Evolutionary conservation across 305 asterid genomes (phyloP).

Genomic region (Coffea humblotiana): DNA sequence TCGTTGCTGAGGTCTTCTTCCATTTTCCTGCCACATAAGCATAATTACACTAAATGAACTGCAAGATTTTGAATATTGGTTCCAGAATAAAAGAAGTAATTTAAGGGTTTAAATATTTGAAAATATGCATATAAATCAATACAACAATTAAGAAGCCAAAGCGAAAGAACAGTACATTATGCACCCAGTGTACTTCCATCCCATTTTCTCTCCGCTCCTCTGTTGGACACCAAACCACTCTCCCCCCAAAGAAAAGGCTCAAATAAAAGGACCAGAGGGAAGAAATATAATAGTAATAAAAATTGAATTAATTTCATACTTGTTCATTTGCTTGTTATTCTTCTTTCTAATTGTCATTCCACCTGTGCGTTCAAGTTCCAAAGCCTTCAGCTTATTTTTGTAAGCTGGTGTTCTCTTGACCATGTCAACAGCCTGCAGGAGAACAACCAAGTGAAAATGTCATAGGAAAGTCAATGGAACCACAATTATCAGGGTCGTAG

Average conservation of each 20-base stretch:
- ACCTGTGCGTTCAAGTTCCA: constrained; percentile 93
- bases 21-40: constrained; percentile 50
- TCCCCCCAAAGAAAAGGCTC: background rate
- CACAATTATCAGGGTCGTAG: background rate
- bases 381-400: constrained; percentile 85
- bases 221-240: background rate
- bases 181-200: background rate
- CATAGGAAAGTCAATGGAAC: background rate
- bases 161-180: background rate
- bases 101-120: background rate
- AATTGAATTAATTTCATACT: constrained; percentile 44
- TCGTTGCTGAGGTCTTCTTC: constrained; percentile 87
- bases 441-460: constrained; percentile 16
- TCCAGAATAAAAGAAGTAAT: background rate
- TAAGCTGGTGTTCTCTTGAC: constrained; percentile 94
- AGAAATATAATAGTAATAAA: constrained; percentile 4
- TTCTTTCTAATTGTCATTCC: constrained; percentile 77
- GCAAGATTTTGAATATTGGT: background rate
- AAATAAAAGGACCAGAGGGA: background rate
- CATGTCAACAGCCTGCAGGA: constrained; percentile 81
- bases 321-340: constrained; percentile 69
- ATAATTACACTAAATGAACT: background rate
- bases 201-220: background rate
- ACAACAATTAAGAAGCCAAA: background rate
- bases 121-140: background rate